These are phyloP conservation scores for Echeveria elegans DNA, from an alignment of 164 flowering plant genomes.

Conservation along the genomic window DNA sequence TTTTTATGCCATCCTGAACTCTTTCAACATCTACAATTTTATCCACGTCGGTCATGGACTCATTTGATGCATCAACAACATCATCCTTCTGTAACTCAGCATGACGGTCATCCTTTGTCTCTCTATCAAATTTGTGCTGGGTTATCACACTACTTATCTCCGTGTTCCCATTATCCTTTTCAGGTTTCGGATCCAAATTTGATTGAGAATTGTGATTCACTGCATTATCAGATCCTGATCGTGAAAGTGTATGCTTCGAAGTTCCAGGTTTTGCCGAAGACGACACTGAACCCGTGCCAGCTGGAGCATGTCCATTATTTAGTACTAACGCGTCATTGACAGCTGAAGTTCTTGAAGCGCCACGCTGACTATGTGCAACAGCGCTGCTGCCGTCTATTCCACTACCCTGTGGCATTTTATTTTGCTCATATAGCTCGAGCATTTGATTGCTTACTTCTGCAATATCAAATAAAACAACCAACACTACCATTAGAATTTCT, in stretches of 20 bases:
- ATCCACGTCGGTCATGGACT: constrained; percentile 19
- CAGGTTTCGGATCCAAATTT: constrained; percentile 19
- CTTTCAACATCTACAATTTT: constrained; percentile 25
- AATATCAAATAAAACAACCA: constrained; percentile 10
- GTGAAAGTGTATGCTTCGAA: constrained; percentile 21
- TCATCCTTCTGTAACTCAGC: constrained; percentile 23
- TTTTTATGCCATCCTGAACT: constrained; percentile 21
- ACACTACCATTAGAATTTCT: background rate
- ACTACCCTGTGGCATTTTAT: constrained; percentile 62
- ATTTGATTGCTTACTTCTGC: constrained; percentile 99
- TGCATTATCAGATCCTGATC: constrained; percentile 20
- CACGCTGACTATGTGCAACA: constrained; percentile 33
- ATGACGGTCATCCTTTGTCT: constrained; percentile 20
- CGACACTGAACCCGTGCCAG: constrained; percentile 13
- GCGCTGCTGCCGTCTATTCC: constrained; percentile 65
- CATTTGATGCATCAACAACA: constrained; percentile 22
- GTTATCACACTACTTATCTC: constrained; percentile 24
- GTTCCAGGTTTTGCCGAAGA: constrained; percentile 17
- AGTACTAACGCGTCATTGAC: constrained; percentile 32
- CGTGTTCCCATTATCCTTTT: constrained; percentile 34
- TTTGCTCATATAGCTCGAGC: constrained; percentile 96
- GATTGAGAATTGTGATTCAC: constrained; percentile 29
- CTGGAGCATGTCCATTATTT: constrained; percentile 19
- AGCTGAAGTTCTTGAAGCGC: constrained; percentile 29
- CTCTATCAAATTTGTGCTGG: constrained; percentile 23